Evolutionary conservation across 2,329 filamentous ascomycete species (phyloP).

Genomic region (Podosphaera leucotricha): DNA sequence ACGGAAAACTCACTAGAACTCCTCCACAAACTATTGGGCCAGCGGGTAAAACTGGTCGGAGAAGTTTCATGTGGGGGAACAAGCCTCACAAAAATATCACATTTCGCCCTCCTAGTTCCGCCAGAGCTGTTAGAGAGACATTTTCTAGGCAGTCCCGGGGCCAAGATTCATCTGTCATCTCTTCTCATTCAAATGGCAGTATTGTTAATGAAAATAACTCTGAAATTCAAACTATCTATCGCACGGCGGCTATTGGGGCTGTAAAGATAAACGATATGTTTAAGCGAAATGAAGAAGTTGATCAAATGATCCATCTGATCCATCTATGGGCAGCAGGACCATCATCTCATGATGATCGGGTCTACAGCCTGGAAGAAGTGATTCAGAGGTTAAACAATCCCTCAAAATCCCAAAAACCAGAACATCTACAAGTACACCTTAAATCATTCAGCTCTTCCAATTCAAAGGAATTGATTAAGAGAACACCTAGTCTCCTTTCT

Average conservation of each 20-base stretch:
- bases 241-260: constrained; percentile 54
- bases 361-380: constrained; percentile 48
- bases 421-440: constrained; percentile 57
- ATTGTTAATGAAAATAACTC: constrained; percentile 15
- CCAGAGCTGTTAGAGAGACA: not conserved
- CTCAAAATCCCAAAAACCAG: constrained; percentile 46
- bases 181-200: constrained; percentile 27
- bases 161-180: constrained; percentile 24
- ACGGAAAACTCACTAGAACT: constrained; percentile 6
- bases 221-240: constrained; percentile 24
- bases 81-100: constrained; percentile 25
- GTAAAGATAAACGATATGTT: constrained; percentile 54
- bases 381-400: constrained; percentile 52
- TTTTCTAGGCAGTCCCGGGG: constrained; percentile 3
- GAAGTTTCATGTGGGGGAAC: constrained; percentile 47
- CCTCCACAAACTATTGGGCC: constrained; percentile 22
- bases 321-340: constrained; percentile 49
- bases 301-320: constrained; percentile 51
- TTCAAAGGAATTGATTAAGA: constrained; percentile 57
- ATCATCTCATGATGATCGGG: constrained; percentile 29
- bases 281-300: constrained; percentile 45
- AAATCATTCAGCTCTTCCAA: constrained; percentile 58
- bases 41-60: constrained; percentile 26
- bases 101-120: not conserved
- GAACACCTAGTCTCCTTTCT: constrained; percentile 69